phyloP scores from a whole-genome alignment of 306 rosid species.

The Prosopis cineraria region DNA sequence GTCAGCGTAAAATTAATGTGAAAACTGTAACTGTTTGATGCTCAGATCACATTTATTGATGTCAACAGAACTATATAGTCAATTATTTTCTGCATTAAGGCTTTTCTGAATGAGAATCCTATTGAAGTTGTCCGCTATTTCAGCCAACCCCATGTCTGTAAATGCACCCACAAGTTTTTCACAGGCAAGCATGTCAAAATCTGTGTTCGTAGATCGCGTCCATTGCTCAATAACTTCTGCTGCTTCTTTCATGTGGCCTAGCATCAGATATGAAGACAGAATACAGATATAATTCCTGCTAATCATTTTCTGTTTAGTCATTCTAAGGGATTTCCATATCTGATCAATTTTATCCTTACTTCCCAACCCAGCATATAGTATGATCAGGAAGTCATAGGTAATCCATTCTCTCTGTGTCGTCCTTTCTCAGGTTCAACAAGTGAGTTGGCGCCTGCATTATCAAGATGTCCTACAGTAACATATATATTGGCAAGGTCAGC shows the following conservation, averaged over 20 bases:
- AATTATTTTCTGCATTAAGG: constrained; percentile 37
- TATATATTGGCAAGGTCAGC: constrained; percentile 65
- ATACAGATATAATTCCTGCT: constrained; percentile 73
- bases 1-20: constrained; percentile 24
- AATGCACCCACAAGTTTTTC: constrained; percentile 64
- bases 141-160: constrained; percentile 54
- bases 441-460: constrained; percentile 53
- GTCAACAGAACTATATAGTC: constrained; percentile 13
- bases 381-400: constrained; percentile 85
- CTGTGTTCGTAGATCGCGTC: constrained; percentile 68
- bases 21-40: constrained; percentile 17
- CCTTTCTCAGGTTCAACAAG: constrained; percentile 72
- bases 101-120: constrained; percentile 64
- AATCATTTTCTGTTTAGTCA: constrained; percentile 85
- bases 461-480: constrained; percentile 53
- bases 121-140: constrained; percentile 52
- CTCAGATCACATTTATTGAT: background rate
- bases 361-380: constrained; percentile 80
- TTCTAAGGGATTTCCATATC: constrained; percentile 82
- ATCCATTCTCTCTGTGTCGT: constrained; percentile 84
- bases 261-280: constrained; percentile 80
- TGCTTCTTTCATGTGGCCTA: constrained; percentile 66
- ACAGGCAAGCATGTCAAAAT: constrained; percentile 61
- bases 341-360: constrained; percentile 70
- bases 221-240: constrained; percentile 82